phyloP scores from a whole-genome alignment of 1,284 basidiomycete species.

The Ceratobasidium sp. region DNA sequence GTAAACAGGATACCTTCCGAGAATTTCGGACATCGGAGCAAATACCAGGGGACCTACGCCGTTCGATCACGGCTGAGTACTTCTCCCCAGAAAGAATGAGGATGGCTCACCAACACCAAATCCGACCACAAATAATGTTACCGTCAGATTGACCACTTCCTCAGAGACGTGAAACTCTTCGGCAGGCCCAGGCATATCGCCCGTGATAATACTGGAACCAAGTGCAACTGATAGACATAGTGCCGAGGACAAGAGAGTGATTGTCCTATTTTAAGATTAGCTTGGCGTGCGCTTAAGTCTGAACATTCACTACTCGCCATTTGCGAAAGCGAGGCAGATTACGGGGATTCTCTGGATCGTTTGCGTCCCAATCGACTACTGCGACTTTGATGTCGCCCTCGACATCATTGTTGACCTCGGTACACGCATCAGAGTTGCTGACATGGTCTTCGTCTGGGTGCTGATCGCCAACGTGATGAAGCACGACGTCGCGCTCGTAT shows the following conservation, averaged over 20 bases:
- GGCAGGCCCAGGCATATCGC: conserved; percentile 50
- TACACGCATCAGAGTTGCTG: conserved; percentile 1
- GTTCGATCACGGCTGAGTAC: conserved; percentile 39
- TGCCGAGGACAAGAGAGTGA: conserved; percentile 19
- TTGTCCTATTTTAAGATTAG: conserved; percentile 2
- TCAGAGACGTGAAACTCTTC: conserved; percentile 49
- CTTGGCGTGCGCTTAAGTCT: neutral
- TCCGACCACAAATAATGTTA: conserved; percentile 56
- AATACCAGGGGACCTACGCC: conserved; percentile 28
- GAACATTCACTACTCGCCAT: neutral
- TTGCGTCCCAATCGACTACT: conserved; percentile 18
- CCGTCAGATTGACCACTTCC: conserved; percentile 51
- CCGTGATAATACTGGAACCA: conserved; percentile 54
- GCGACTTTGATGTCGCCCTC: conserved; percentile 8
- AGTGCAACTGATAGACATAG: conserved; percentile 47
- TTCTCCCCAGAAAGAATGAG: conserved; percentile 49
- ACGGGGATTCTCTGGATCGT: conserved; percentile 35
- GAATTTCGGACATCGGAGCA: conserved; percentile 46
- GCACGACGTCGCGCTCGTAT: conserved; percentile 29
- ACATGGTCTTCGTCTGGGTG: conserved; percentile 34
- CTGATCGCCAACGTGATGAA: conserved; percentile 28
- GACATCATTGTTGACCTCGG: conserved; percentile 7
- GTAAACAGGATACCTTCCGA: conserved; percentile 31
- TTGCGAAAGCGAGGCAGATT: conserved; percentile 24
- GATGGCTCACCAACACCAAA: conserved; percentile 50